Percentiles rank a stretch among this genome's conserved stretches.
These are phyloP conservation scores for Boletus reticuloceps DNA, from an alignment of 768 basidiomycete species.

Conservation along the genomic window DNA sequence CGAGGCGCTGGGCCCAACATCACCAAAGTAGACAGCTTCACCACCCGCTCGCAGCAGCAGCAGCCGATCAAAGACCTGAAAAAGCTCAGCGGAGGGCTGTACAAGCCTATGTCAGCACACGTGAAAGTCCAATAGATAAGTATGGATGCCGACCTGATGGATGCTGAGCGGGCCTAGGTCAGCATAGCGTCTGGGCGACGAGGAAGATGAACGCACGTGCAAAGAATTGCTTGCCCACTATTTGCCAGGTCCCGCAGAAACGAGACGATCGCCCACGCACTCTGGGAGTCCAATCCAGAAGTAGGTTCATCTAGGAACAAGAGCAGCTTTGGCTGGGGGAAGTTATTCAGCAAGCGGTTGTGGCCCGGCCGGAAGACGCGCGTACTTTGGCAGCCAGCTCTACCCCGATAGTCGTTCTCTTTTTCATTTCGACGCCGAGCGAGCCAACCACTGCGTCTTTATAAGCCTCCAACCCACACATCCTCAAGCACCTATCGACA, in stretches of 20 bases:
- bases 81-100: slow-evolving; percentile 77
- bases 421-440: slow-evolving; percentile 68
- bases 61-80: slow-evolving; percentile 77
- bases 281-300: slow-evolving; percentile 83
- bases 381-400: slow-evolving; percentile 75
- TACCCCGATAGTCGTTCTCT: slow-evolving; percentile 83
- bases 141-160: slow-evolving; percentile 31
- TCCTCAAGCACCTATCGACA: slow-evolving; percentile 54
- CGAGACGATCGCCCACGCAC: slow-evolving; percentile 77
- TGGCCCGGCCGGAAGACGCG: background rate
- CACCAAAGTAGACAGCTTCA: slow-evolving; percentile 63
- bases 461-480: slow-evolving; percentile 62
- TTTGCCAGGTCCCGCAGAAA: slow-evolving; percentile 77
- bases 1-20: slow-evolving; percentile 59
- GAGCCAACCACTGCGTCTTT: slow-evolving; percentile 69
- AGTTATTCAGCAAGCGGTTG: background rate
- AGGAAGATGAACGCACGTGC: slow-evolving; percentile 55
- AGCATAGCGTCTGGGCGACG: background rate
- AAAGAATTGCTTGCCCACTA: slow-evolving; percentile 85
- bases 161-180: slow-evolving; percentile 30
- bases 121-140: too few relatives aligned
- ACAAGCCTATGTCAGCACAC: slow-evolving; percentile 17
- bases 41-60: slow-evolving; percentile 79
- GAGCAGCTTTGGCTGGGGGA: slow-evolving; percentile 61
- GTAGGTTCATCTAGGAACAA: slow-evolving; percentile 91